Percentiles rank a stretch among this genome's conserved stretches.
phyloP scores from a whole-genome alignment of 2,329 filamentous ascomycete species.

The Colletotrichum australisinense region DNA sequence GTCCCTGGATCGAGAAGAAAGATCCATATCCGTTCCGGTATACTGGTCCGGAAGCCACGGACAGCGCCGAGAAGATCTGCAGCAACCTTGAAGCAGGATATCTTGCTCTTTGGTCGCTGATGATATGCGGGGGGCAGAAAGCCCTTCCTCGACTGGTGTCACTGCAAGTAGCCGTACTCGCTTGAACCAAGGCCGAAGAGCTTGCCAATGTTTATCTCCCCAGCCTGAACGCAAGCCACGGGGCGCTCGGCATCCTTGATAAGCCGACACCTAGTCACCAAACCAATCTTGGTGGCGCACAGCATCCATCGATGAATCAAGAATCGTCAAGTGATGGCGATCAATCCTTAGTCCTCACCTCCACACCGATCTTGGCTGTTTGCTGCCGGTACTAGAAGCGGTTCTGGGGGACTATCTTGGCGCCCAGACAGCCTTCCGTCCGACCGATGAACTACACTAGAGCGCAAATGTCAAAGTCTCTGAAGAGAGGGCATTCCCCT shows the following conservation, averaged over 20 bases:
- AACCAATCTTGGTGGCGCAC: not conserved
- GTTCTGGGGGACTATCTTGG: not conserved
- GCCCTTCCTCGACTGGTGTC: not conserved
- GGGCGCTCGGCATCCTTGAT: not conserved
- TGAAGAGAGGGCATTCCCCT: not conserved
- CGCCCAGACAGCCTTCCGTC: conserved; percentile 27
- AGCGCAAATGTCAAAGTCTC: not conserved
- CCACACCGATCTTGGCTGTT: not conserved
- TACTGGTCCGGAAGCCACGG: not conserved
- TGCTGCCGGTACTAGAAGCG: not conserved
- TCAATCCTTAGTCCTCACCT: not conserved
- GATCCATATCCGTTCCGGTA: not conserved
- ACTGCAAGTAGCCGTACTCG: not conserved
- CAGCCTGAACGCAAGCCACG: not conserved
- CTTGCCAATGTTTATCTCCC: not conserved
- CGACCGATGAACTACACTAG: conserved; percentile 1
- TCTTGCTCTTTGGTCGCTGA: not conserved
- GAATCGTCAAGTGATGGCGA: not conserved
- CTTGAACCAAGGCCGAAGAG: not conserved
- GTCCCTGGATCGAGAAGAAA: not conserved
- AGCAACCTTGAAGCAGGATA: not conserved
- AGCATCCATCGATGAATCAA: not conserved
- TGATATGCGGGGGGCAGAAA: not conserved
- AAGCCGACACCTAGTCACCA: not conserved
- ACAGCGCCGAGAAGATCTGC: not conserved